A percentile compares a stretch with the other conserved stretches of the same genome.
Conservation (phyloP, 2,329 filamentous ascomycete species). For the Colletotrichum chrysophilum region DNA sequence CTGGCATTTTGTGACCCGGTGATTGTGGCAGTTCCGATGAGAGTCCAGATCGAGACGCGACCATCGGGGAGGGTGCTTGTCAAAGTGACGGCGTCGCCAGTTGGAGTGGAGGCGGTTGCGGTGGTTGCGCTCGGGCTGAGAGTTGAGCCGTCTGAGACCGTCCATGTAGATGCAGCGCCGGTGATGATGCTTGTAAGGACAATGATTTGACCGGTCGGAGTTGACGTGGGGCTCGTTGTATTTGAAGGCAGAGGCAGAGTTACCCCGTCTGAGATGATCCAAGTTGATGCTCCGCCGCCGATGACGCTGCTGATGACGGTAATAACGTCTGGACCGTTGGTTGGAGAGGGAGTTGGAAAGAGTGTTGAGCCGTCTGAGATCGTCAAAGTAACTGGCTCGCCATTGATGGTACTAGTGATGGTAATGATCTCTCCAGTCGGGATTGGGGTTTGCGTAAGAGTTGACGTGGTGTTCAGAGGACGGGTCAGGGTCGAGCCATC, state of each 20-base stretch:
- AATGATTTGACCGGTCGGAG: background rate
- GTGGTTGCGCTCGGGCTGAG: background rate
- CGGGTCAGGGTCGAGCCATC: background rate
- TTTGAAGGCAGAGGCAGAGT: background rate
- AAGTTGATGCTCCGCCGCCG: background rate
- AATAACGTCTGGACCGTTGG: background rate
- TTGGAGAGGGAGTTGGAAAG: background rate
- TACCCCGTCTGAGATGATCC: background rate
- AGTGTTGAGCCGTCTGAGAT: background rate
- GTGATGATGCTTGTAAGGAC: background rate
- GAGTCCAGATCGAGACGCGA: background rate
- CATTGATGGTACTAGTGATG: background rate
- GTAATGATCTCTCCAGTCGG: background rate
- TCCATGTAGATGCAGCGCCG: background rate
- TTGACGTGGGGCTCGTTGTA: background rate
- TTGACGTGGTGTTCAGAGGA: background rate
- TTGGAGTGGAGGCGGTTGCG: background rate
- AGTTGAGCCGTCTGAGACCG: background rate
- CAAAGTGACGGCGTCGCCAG: background rate
- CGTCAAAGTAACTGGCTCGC: background rate
- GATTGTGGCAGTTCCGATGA: background rate
- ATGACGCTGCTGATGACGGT: background rate
- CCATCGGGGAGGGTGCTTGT: background rate
- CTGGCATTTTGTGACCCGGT: background rate
- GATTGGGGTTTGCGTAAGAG: background rate